Evolutionary conservation across 768 basidiomycete species (phyloP), one percentile per base, ranked within the genome.

Genomic region (Dacryopinax spathularia): DNA sequence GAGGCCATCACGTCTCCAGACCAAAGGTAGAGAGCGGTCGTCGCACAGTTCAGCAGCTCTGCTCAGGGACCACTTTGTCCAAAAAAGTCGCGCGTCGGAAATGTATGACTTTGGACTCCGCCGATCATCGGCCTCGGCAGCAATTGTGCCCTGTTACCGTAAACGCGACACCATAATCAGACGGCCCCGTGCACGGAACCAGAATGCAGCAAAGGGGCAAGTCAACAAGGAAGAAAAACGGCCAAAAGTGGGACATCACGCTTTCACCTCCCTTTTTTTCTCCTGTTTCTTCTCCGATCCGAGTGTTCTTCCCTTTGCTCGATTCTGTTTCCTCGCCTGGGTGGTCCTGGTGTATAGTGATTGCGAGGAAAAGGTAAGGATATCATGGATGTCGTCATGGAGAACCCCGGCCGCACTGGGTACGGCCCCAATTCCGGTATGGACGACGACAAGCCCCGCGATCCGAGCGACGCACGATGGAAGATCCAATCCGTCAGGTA

Each of bases 191-290:
- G 10, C 5, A 20, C 48, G 48, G 48, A 29, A 56, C 25, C 48
- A 56, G 18, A 56, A 13, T 31, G 36, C 36, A 37, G 10, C 12
- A 37, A 10, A 37, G n/a, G 36, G 36, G 36, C 36, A 3, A 6
- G 48, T 56, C 48, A 56, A 56, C 48, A 56, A 56, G 48, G 48
- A 56, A 56, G 48, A 56, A 56, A 56, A 56, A 56, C 48, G 12
- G 36, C 36, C 36, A 10, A 10, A 3, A 22, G 9, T 13, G 25
- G 15, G 25, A 29, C 48, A 27, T 25, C 25, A 4, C 48, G 12
- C 25, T 31, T 56, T 18, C 5, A 3, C 18, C 48, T 56, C 48
- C 31, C 29, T 31, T 27, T 44, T 22, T 22, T 22, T 44, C 9
- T 44, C 10, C 43, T 10, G 22, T 22, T 7, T 22, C 9, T 9